A percentile compares a stretch with the other conserved stretches of the same genome.
phyloP scores from a whole-genome alignment of 2,329 filamentous ascomycete species.

The Trichoderma hamatum region DNA sequence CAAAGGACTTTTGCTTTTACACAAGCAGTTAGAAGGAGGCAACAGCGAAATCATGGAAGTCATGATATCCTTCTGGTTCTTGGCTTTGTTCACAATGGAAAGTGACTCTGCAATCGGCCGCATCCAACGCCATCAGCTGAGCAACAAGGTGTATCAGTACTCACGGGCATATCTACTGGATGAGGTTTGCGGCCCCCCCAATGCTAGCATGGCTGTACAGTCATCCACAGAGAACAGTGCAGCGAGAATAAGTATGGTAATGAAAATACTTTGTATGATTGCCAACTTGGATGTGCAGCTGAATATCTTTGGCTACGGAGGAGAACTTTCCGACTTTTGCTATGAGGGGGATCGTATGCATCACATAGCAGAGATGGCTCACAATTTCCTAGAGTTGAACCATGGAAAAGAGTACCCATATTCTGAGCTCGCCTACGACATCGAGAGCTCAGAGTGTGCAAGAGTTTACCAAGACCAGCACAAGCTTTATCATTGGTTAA shows the following conservation, averaged over 20 bases:
- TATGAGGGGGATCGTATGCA: not conserved
- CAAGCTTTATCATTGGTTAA: not conserved
- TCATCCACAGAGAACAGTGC: not conserved
- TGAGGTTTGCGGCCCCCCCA: not conserved
- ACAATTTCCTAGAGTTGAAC: not conserved
- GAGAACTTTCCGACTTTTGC: not conserved
- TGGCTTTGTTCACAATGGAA: not conserved
- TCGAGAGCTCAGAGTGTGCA: not conserved
- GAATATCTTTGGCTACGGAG: not conserved
- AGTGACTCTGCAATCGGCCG: not conserved
- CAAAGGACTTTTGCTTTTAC: not conserved
- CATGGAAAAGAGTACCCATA: not conserved
- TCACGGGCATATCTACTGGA: not conserved
- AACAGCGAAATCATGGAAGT: not conserved
- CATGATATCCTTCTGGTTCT: conserved; percentile 1
- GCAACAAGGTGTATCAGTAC: not conserved
- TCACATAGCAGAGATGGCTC: not conserved
- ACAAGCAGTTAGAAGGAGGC: not conserved
- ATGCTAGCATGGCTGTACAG: not conserved
- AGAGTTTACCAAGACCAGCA: not conserved
- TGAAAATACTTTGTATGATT: not conserved
- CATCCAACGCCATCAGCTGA: not conserved
- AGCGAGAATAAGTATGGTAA: not conserved
- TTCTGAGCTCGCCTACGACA: not conserved
- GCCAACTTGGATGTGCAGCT: not conserved